phyloP scores from a whole-genome alignment of 345 rosid species.

The Cardamine resedifolia region DNA sequence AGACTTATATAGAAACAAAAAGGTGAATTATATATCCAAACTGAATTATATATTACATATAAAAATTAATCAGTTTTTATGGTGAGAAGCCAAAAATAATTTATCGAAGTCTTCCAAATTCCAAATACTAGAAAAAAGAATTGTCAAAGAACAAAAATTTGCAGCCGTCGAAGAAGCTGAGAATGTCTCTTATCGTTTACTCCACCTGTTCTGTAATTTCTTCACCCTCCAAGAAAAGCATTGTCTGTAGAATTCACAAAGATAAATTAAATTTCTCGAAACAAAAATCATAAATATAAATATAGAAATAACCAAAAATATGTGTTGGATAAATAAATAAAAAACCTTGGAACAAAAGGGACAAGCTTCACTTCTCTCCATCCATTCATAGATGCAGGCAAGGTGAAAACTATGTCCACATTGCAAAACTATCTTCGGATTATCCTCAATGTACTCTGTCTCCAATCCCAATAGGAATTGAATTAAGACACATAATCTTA shows the following conservation, averaged over 20 bases:
- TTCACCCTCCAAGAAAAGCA: slow-evolving; percentile 29
- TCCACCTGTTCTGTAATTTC: slow-evolving; percentile 8
- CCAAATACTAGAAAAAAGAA: not conserved
- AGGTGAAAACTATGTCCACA: slow-evolving; percentile 57
- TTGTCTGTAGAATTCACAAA: slow-evolving; percentile 24
- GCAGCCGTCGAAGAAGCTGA: not conserved
- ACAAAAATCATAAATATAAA: not conserved
- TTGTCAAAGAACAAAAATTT: not conserved
- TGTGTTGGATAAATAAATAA: not conserved
- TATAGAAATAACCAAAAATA: not conserved
- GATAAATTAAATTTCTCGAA: not conserved
- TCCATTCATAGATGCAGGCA: slow-evolving; percentile 59
- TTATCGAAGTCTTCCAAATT: not conserved
- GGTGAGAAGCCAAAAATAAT: not conserved
- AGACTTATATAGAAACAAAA: not conserved
- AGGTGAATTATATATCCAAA: not conserved
- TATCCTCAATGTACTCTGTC: slow-evolving; percentile 47
- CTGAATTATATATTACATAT: not conserved
- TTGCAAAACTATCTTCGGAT: slow-evolving; percentile 44
- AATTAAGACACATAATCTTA: not conserved
- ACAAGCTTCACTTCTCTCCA: slow-evolving; percentile 57
- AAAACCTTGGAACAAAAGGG: slow-evolving; percentile 55
- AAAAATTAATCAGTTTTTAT: not conserved
- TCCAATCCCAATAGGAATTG: not conserved
- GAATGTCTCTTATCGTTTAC: not conserved